These are phyloP conservation scores for Keithomyces neogunnii DNA, from an alignment of 2,329 filamentous ascomycete genomes.

Conservation along the genomic window DNA sequence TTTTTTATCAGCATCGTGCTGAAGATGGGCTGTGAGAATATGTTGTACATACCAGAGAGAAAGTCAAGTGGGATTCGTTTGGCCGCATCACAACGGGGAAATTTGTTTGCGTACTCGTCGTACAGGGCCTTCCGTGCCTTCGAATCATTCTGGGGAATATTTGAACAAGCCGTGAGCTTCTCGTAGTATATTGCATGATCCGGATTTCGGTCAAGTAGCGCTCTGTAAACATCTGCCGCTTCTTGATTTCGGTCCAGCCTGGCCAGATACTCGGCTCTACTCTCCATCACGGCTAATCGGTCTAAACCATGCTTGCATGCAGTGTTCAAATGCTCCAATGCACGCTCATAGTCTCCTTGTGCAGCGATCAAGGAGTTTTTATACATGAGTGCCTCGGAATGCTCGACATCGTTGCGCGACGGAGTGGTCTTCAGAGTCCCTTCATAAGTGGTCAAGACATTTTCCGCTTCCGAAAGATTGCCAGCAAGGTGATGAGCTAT, in stretches of 20 bases:
- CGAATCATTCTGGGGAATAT: conserved; percentile 48
- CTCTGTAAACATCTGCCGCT: conserved; percentile 71
- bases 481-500: conserved; percentile 89
- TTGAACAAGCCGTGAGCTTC: conserved; percentile 61
- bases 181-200: conserved; percentile 85
- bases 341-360: conserved; percentile 71
- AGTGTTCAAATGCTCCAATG: conserved; percentile 76
- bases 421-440: conserved; percentile 81
- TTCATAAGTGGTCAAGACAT: conserved; percentile 84
- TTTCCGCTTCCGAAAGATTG: conserved; percentile 77
- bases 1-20: neutral
- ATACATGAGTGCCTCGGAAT: conserved; percentile 90
- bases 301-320: conserved; percentile 74
- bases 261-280: conserved; percentile 74
- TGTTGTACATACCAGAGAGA: conserved; percentile 50
- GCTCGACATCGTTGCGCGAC: conserved; percentile 72
- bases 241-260: conserved; percentile 71
- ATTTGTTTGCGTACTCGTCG: conserved; percentile 69
- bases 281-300: conserved; percentile 75
- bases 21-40: neutral
- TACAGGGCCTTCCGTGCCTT: conserved; percentile 64
- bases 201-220: conserved; percentile 75
- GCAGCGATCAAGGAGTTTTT: conserved; percentile 94
- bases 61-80: conserved; percentile 85
- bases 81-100: conserved; percentile 75